Percentiles rank a stretch among this genome's conserved stretches.
These are phyloP conservation scores for Trebouxia sp. DNA, from an alignment of 139 green algal genomes.

Conservation along the genomic window DNA sequence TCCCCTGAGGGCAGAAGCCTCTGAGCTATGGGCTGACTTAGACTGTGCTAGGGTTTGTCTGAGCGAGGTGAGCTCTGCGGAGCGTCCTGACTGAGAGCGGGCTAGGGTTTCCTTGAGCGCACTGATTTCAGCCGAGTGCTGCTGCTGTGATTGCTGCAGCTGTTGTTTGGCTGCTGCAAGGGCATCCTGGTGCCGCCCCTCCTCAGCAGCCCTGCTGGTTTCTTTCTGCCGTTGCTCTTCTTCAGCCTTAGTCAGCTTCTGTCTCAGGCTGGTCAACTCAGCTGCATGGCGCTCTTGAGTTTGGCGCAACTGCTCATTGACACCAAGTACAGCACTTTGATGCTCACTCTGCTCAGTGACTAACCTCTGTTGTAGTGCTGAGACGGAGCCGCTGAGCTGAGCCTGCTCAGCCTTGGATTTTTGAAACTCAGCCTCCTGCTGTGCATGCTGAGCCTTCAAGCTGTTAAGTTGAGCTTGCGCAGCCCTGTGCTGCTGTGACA, in stretches of 20 bases:
- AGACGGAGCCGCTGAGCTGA: background rate
- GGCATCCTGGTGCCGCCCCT: constrained; percentile 14
- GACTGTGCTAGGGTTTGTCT: background rate
- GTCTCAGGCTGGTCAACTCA: background rate
- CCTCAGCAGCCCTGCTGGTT: background rate
- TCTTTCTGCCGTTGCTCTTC: background rate
- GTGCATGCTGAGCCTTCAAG: constrained; percentile 11
- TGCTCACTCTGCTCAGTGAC: background rate
- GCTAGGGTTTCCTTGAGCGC: background rate
- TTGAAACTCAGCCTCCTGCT: constrained; percentile 12
- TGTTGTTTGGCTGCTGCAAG: background rate
- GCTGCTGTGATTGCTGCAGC: background rate
- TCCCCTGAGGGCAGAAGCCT: background rate
- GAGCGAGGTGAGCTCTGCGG: background rate
- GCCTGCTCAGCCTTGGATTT: too few relatives aligned
- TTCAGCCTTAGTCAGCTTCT: background rate
- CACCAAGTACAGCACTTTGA: background rate
- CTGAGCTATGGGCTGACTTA: background rate
- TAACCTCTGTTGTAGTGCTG: background rate
- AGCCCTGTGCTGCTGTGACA: background rate
- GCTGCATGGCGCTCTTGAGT: background rate
- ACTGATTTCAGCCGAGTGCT: background rate
- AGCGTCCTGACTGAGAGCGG: background rate
- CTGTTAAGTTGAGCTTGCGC: background rate
- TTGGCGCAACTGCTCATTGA: background rate